Evolutionary conservation across 805 yeast species (phyloP), one percentile per base, ranked within the genome.

Genomic region (Komagataella ulmi): DNA sequence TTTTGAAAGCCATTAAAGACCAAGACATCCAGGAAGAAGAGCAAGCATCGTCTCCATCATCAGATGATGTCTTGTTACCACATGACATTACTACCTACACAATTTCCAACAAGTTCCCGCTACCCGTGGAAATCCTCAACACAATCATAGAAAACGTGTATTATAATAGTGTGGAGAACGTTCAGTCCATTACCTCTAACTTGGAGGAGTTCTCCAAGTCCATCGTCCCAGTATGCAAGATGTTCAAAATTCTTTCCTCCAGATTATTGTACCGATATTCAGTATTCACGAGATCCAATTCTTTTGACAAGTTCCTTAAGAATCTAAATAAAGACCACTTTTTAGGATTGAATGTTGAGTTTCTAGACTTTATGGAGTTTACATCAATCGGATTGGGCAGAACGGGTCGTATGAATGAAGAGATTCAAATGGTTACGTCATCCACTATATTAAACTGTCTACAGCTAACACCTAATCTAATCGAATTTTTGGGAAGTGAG

Each of bases 361-460:
- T 83, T 50, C 76, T 90, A 58, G 97, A 89, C 68, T 90, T 89
- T 59, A 85, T 86, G 60, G 91, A 86, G 58, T 84, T 89, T 65
- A 88, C 97, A 1, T 83, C 91, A 0, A 81, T 90, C 49, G 97
- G 97, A 0, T 72, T 89, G 49, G 97, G 97, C 2, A 73, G 97
- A 56, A 85, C 97, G 0, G 88, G 86, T 8, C 76, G 83, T 58
- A 89, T 89, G 96, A 90, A 86, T 67, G 83, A 79, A 65, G 95
- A 86, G 65, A 89, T 89, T 58, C 95, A 89, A 65, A 86, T 87
- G 86, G 88, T 89, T 45, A 89, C 96, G 0, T 73, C 83, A 45
- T 68, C 70, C 24, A 89, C 96, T 2, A 80, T 89, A 21, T 65
- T 77, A 48, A 71, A 77, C 19, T 86, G 88, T 53, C 70, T 89